Evolutionary conservation across 2,329 filamentous ascomycete species (phyloP), one percentile per base, ranked within the genome.

Genomic region (Trichophyton verrucosum): DNA sequence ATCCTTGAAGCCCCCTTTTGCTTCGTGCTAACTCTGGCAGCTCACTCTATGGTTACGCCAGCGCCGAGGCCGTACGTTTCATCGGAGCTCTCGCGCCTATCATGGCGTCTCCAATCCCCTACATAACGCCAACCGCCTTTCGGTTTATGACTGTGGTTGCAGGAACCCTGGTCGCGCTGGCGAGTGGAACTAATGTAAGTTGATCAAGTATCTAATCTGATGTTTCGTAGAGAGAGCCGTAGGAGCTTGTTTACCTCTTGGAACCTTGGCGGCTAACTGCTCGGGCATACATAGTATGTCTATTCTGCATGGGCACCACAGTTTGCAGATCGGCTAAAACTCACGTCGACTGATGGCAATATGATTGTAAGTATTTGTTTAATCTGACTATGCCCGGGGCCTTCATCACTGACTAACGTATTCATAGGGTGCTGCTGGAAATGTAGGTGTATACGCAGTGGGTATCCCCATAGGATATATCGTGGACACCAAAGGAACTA

Each of bases 301-400:
- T 99, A 96, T 76, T 96, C 91, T 60, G 92, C 92, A 75, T 99
- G 94, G 91, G 91, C 89, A 13, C 94, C 94, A 20, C 91, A 96
- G 75, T 96, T 96, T 71, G 91, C 91, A 57, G 86, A 95, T 69
- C 86, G 83, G 67, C 80, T 99, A 68, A 85, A 87, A 71, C 83
- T 97, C 63, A 91, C 91, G 13, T 87, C 94, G n/a, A 97, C 92
- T 2, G 82, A 96, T 73, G 91, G 85, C 74, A 97, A 99, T 74
- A 75, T 97, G 66, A 91, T 99, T 70, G 91, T 86, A 78, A 71
- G 82, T 70, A 46, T 36, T 38, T 6, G 13, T 38, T 38, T 9
- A 38, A 38, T 22, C 49, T 13, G 7, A 51, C 9, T 2, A 7
- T 38, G 8, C 17, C 13, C 27, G 22, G 17, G n/a, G 20, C 17